Conservation (phyloP, 2,329 filamentous ascomycete species). For the Nemania sp. region DNA sequence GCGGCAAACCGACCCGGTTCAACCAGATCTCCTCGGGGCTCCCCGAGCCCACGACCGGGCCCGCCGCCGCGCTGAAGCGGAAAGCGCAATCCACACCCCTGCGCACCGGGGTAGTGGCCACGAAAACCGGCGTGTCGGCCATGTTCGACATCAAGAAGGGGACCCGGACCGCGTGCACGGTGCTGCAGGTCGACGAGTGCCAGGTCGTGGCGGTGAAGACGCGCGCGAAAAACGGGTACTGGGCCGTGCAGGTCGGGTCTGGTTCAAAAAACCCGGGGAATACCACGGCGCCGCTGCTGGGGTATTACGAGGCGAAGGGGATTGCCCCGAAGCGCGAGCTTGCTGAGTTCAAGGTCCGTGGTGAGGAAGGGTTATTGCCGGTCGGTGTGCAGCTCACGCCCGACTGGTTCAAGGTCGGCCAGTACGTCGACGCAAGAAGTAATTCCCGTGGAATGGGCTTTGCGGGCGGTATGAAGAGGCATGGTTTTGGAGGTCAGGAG, state of each 20-base stretch:
- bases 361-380: slow-evolving; percentile 70
- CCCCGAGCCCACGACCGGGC: slow-evolving; percentile 59
- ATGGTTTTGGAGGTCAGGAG: slow-evolving; percentile 86
- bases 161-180: slow-evolving; percentile 80
- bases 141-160: slow-evolving; percentile 75
- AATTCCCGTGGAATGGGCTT: slow-evolving; percentile 89
- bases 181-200: slow-evolving; percentile 90
- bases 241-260: slow-evolving; percentile 84
- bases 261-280: slow-evolving; percentile 76
- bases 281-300: slow-evolving; percentile 79
- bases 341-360: slow-evolving; percentile 83
- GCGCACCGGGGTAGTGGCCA: slow-evolving; percentile 79
- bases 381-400: slow-evolving; percentile 77
- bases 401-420: slow-evolving; percentile 89
- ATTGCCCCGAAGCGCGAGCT: slow-evolving; percentile 83
- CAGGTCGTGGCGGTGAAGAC: slow-evolving; percentile 90
- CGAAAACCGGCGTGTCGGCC: slow-evolving; percentile 96
- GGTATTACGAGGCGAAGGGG: slow-evolving; percentile 82
- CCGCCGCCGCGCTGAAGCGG: slow-evolving; percentile 63
- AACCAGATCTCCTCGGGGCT: slow-evolving; percentile 62
- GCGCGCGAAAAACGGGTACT: slow-evolving; percentile 80
- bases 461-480: slow-evolving; percentile 96
- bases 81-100: slow-evolving; percentile 62
- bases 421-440: slow-evolving; percentile 84
- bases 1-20: slow-evolving; percentile 60